A percentile compares a stretch with the other conserved stretches of the same genome.
Evolutionary conservation across 2,329 filamentous ascomycete genomes (phyloP).

Genomic region (Biscogniauxia sp.): DNA sequence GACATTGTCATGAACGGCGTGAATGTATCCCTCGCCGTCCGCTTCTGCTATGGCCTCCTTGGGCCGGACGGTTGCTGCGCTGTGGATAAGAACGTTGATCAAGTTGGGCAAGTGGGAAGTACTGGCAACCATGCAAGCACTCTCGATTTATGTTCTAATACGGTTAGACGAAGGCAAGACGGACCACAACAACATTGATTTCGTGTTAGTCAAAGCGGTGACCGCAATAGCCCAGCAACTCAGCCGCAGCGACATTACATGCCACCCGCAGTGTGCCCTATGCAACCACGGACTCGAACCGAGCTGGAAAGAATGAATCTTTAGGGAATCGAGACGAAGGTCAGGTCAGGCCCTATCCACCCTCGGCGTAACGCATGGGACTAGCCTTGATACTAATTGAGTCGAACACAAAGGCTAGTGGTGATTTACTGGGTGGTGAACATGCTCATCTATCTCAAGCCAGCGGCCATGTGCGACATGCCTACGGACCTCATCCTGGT

Average conservation of each 20-base stretch:
- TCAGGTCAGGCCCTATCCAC: slow-evolving; percentile 27
- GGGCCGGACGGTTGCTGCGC: slow-evolving; percentile 34
- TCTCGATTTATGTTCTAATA: slow-evolving; percentile 42
- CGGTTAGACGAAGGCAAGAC: slow-evolving; percentile 44
- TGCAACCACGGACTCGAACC: slow-evolving; percentile 21
- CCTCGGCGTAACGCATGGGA: neutral
- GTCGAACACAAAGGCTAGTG: slow-evolving; percentile 30
- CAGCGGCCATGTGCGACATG: slow-evolving; percentile 36
- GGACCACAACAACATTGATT: slow-evolving; percentile 41
- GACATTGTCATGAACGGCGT: slow-evolving; percentile 34
- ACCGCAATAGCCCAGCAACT: slow-evolving; percentile 29
- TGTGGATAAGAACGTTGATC: slow-evolving; percentile 38
- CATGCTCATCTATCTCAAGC: slow-evolving; percentile 43
- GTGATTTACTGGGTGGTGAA: slow-evolving; percentile 40
- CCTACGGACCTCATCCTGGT: slow-evolving; percentile 37
- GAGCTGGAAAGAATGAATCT: slow-evolving; percentile 41
- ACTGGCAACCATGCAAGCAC: slow-evolving; percentile 42
- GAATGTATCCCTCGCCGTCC: slow-evolving; percentile 33
- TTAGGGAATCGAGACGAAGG: slow-evolving; percentile 38
- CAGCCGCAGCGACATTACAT: slow-evolving; percentile 11
- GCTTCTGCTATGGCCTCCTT: slow-evolving; percentile 27
- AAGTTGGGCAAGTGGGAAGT: slow-evolving; percentile 37
- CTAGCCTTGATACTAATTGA: slow-evolving; percentile 16
- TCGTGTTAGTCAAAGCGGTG: slow-evolving; percentile 34
- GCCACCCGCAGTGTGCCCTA: slow-evolving; percentile 14